A percentile compares a stretch with the other conserved stretches of the same genome.
Conservation (phyloP, 441 rosid genomes). For the Flueggea neowawraea region DNA sequence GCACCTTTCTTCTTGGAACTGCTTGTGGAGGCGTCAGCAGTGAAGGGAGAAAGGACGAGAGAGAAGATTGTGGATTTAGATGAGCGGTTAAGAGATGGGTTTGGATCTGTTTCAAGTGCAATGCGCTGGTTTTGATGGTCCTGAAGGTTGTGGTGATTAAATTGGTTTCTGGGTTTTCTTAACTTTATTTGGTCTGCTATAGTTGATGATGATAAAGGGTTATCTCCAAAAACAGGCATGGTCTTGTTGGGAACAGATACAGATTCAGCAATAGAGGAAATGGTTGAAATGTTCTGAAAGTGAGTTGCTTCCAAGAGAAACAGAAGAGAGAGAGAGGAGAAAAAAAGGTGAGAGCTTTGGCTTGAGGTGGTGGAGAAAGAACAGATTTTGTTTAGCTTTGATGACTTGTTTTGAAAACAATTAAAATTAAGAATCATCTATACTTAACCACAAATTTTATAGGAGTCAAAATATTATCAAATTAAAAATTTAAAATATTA, state of each 20-base stretch:
- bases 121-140: slow-evolving; percentile 7
- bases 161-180: slow-evolving; percentile 49
- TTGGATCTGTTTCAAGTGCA: slow-evolving; percentile 23
- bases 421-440: no score
- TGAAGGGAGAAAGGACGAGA: slow-evolving; percentile 21
- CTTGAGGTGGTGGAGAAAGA: neutral
- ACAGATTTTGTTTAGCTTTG: neutral
- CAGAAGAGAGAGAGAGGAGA: neutral
- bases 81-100: slow-evolving; percentile 29
- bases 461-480: no score
- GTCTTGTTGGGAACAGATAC: slow-evolving; percentile 1
- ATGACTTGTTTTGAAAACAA: neutral
- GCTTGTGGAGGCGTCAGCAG: slow-evolving; percentile 18
- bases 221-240: slow-evolving; percentile 51
- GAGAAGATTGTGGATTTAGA: slow-evolving; percentile 35
- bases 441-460: no score
- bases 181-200: slow-evolving; percentile 37
- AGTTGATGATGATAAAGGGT: slow-evolving; percentile 25
- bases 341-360: neutral
- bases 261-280: slow-evolving; percentile 3
- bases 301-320: neutral
- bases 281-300: no score
- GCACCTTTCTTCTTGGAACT: slow-evolving; percentile 46
- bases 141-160: slow-evolving; percentile 9
- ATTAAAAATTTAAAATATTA: no score